Percentiles rank a stretch among this genome's conserved stretches.
These are phyloP conservation scores for Mrakia frigida DNA, from an alignment of 768 basidiomycete species.

Conservation along the genomic window DNA sequence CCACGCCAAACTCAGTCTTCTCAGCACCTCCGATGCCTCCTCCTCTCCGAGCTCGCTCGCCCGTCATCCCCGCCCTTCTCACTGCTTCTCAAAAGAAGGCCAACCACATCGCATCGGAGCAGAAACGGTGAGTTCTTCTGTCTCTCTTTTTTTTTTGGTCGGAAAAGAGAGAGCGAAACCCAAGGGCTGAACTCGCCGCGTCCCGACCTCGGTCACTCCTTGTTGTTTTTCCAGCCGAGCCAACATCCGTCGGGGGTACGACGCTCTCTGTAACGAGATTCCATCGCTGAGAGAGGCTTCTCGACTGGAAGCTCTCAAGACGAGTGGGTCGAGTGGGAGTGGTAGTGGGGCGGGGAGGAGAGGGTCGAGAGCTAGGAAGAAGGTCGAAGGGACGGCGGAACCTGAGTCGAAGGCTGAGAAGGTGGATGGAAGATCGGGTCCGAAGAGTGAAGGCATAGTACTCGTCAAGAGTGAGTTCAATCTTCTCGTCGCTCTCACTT, in stretches of 20 bases:
- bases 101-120: constrained; percentile 90
- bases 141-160: background rate
- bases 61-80: constrained; percentile 50
- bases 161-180: no score
- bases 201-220: background rate
- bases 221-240: constrained; percentile 50
- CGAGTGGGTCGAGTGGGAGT: constrained; percentile 29
- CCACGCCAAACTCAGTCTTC: background rate
- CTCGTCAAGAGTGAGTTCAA: constrained; percentile 69
- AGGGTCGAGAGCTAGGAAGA: constrained; percentile 18
- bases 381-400: constrained; percentile 34
- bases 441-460: constrained; percentile 84
- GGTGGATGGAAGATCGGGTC: constrained; percentile 77
- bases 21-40: background rate
- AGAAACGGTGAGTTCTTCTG: constrained; percentile 56
- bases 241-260: constrained; percentile 83
- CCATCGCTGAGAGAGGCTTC: constrained; percentile 78
- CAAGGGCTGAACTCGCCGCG: background rate
- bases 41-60: background rate
- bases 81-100: constrained; percentile 83
- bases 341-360: background rate
- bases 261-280: constrained; percentile 75
- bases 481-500: background rate
- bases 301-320: constrained; percentile 57
- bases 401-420: constrained; percentile 51